Base-by-base conservation (phyloP, 108 stramenopile species). In the Nitzschia sp. region DNA sequence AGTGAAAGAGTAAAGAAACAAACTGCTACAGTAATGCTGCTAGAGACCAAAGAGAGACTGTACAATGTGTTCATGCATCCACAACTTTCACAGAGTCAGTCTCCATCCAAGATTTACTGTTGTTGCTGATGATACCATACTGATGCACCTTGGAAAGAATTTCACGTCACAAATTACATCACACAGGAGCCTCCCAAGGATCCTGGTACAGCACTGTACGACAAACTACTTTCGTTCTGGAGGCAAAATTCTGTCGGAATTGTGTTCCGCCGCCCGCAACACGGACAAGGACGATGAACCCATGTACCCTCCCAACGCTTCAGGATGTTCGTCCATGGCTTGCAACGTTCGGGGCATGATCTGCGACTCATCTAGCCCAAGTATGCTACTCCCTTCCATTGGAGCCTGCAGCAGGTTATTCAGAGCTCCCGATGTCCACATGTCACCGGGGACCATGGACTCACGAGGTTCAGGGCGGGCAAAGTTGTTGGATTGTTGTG, bases 361-460 rank as follows among this genome's bases (percentile, higher is more conserved):
- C 24, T 19, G 42, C 43, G 61, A 62, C 11, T 11, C 10, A 20
- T 62, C 61, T 20, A 62, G 10, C 11, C 38, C 57, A 41, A 62
- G 22, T 19, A 42, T 24, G 43, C 61, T 62, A 62, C 61, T 62
- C 21, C 61, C 61, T 1, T 62, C 61, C 20, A 62, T 62, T 3
- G 61, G 61, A 11, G 61, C 61, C 17, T 25, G 61, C 43, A 62
- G 22, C 11, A 62, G 43, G 8, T 25, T 62, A 2, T 62, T n/a
- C 20, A 62, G 24, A 10, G 37, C 38, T 11, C 61, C 61, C 15
- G 61, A 62, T 20, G 42, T 62, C 61, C 61, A 62, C 22, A 39
- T 21, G 20, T 62, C 61, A 1, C 43, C 10, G n/a, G 61, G 61
- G 24, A 62, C 43, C 61, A 62, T 44, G 19, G 61, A 62, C 19